These are phyloP conservation scores for Spencermartinsiella europaea DNA, from an alignment of 805 yeast genomes.

Conservation along the genomic window DNA sequence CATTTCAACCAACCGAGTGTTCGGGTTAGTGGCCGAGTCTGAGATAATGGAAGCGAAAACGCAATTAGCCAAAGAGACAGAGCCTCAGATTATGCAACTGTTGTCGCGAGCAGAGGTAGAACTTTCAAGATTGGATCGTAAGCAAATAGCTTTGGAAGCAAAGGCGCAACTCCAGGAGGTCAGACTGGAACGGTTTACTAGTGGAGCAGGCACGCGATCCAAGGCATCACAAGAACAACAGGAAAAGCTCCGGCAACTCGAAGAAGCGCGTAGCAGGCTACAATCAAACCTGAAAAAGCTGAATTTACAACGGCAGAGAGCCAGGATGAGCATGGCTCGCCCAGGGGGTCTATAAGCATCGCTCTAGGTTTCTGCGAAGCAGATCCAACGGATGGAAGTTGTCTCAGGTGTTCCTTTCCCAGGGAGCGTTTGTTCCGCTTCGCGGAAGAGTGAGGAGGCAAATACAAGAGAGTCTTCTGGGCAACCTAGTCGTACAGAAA, in stretches of 20 bases:
- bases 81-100: conserved; percentile 25
- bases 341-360: background rate
- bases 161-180: conserved; percentile 28
- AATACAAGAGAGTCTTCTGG: background rate
- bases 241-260: conserved; percentile 16
- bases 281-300: conserved; percentile 20
- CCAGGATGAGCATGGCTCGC: conserved; percentile 17
- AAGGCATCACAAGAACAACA: conserved; percentile 14
- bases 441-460: background rate
- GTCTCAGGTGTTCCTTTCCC: too few relatives aligned
- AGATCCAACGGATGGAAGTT: too few relatives aligned
- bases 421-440: background rate
- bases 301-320: conserved; percentile 21
- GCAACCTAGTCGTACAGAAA: too few relatives aligned
- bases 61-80: conserved; percentile 25
- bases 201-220: conserved; percentile 4
- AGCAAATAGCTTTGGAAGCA: conserved; percentile 21
- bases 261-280: conserved; percentile 20
- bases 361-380: too few relatives aligned
- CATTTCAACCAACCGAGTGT: conserved; percentile 23
- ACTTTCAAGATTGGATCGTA: conserved; percentile 23
- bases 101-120: conserved; percentile 23
- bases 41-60: conserved; percentile 22
- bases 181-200: conserved; percentile 20
- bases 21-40: conserved; percentile 27